phyloP scores from a whole-genome alignment of 306 rosid genomes.

The Gillenia trifoliata region DNA sequence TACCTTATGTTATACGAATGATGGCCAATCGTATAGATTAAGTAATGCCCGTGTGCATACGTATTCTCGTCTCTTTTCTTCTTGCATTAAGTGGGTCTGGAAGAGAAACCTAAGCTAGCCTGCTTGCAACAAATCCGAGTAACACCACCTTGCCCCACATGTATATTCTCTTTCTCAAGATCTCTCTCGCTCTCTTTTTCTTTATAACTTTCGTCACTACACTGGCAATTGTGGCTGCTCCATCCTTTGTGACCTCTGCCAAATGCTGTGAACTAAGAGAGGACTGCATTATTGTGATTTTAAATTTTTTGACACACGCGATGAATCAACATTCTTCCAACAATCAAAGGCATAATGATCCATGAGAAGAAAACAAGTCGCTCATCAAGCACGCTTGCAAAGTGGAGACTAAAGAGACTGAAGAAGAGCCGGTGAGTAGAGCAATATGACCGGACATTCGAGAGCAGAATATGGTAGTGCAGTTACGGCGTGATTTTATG shows the following conservation, averaged over 20 bases:
- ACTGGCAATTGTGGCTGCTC: not conserved
- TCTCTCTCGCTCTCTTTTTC: not conserved
- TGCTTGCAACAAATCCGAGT: not conserved
- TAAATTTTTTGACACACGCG: not conserved
- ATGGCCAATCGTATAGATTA: not conserved
- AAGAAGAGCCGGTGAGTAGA: constrained; percentile 3
- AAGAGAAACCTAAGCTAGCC: not conserved
- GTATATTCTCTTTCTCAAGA: not conserved
- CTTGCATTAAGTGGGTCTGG: not conserved
- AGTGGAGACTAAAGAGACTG: constrained; percentile 4
- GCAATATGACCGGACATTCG: constrained; percentile 1
- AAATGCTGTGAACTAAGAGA: not conserved
- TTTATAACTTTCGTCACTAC: not conserved
- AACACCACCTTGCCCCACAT: not conserved
- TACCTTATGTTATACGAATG: too few species aligned
- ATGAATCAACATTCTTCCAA: not conserved
- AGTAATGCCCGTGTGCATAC: not conserved
- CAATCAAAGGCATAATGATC: constrained; percentile 11
- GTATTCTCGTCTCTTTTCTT: not conserved
- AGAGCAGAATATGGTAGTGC: not conserved
- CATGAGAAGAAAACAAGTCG: not conserved
- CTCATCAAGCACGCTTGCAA: not conserved
- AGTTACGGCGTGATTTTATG: not conserved
- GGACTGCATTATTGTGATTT: not conserved
- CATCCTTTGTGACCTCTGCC: not conserved